Conservation (phyloP, 257 asterid genomes). For the Ajuga chamaepitys region DNA sequence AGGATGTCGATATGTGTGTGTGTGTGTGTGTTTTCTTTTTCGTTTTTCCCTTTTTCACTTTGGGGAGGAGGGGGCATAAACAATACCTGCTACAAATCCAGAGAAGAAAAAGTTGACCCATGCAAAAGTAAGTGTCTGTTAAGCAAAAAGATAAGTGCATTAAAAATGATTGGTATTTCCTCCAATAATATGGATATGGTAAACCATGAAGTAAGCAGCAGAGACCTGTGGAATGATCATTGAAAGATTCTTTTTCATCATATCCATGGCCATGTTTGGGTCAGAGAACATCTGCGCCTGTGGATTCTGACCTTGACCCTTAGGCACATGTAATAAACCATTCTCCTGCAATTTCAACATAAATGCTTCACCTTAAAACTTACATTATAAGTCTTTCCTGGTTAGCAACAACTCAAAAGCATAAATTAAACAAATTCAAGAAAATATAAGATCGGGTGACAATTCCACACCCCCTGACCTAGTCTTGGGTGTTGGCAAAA, state of each 20-base stretch:
- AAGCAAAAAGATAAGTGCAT: conserved; percentile 10
- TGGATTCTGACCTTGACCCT: conserved; percentile 83
- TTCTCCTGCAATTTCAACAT: conserved; percentile 56
- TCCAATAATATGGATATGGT: neutral
- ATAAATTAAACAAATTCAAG: neutral
- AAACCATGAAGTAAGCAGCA: conserved; percentile 9
- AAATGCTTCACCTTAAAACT: conserved; percentile 5
- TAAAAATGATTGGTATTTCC: conserved; percentile 3
- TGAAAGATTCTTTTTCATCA: conserved; percentile 94
- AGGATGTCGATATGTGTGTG: neutral
- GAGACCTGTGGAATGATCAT: conserved; percentile 95
- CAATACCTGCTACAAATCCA: conserved; percentile 91
- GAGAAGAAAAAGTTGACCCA: conserved; percentile 99
- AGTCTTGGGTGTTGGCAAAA: neutral
- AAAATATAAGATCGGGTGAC: neutral
- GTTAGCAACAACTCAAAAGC: neutral
- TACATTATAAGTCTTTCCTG: neutral
- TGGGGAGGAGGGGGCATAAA: neutral
- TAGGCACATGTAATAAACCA: conserved; percentile 75
- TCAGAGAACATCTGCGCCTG: conserved; percentile 99
- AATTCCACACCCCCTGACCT: neutral
- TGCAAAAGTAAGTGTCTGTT: conserved; percentile 92
- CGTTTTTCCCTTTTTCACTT: no score
- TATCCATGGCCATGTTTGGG: conserved; percentile 98
- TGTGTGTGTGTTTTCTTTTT: no score